phyloP scores from a whole-genome alignment of 352 stramenopile species.

The Phytophthora kernoviae region DNA sequence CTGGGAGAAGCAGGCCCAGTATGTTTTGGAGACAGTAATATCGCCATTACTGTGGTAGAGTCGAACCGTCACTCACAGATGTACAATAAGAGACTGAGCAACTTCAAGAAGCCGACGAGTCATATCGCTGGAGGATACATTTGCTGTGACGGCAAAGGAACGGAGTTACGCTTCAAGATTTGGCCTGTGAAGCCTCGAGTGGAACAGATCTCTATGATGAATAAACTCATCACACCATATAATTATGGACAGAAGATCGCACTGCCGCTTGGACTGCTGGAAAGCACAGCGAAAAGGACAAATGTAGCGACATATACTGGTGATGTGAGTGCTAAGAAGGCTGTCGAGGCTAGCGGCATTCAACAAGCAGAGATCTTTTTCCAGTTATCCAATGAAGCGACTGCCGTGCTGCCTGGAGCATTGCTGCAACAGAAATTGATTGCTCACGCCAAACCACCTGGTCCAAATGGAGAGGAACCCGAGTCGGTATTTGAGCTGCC shows the following conservation, averaged over 20 bases:
- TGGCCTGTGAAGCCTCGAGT: conserved; percentile 66
- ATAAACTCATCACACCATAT: conserved; percentile 86
- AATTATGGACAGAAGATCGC: conserved; percentile 88
- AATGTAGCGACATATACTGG: conserved; percentile 6
- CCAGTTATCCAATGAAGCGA: conserved; percentile 62
- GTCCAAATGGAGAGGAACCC: conserved; percentile 26
- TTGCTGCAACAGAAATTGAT: conserved; percentile 66
- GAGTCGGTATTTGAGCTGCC: conserved; percentile 70
- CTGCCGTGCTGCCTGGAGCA: conserved; percentile 49
- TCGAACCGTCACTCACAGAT: conserved; percentile 85
- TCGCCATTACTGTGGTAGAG: conserved; percentile 75
- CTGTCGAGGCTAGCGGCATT: conserved; percentile 32
- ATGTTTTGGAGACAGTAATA: conserved; percentile 72
- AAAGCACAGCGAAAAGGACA: conserved; percentile 42
- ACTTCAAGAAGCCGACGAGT: conserved; percentile 89
- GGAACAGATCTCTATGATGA: conserved; percentile 84
- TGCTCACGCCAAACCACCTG: conserved; percentile 39
- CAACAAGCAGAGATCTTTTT: conserved; percentile 72
- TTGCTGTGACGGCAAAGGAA: conserved; percentile 86
- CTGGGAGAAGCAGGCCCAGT: conserved; percentile 34
- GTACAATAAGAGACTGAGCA: conserved; percentile 86
- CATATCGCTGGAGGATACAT: conserved; percentile 83
- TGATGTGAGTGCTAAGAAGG: conserved; percentile 21
- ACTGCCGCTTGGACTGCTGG: conserved; percentile 63
- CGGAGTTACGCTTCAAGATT: conserved; percentile 70